Percentiles rank a stretch among this genome's conserved stretches.
These are phyloP conservation scores for Saraca asoca DNA, from an alignment of 331 rosid species.

Conservation along the genomic window DNA sequence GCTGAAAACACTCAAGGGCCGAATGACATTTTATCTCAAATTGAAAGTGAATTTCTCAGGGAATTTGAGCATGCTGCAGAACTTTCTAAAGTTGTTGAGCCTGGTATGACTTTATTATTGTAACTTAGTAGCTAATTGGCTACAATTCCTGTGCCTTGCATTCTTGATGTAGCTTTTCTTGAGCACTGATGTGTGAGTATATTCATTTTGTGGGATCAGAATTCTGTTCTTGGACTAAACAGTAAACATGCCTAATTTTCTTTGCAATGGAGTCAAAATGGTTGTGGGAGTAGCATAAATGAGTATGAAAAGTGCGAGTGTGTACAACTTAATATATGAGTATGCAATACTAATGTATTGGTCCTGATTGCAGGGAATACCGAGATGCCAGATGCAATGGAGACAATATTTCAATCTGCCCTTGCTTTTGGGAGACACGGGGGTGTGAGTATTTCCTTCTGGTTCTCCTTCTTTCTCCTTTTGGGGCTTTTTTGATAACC, in stretches of 20 bases:
- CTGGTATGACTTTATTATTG: conserved; percentile 56
- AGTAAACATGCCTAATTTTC: conserved; percentile 14
- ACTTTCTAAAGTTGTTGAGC: conserved; percentile 79
- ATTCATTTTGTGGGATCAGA: not conserved
- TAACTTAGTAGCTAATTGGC: conserved; percentile 29
- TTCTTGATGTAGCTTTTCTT: conserved; percentile 2
- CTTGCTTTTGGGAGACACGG: conserved; percentile 88
- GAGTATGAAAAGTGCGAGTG: too few species aligned
- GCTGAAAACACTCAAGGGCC: conserved; percentile 54
- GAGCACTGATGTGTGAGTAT: conserved; percentile 6
- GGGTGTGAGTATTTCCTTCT: conserved; percentile 66
- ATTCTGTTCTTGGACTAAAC: conserved; percentile 4
- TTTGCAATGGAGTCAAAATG: too few species aligned
- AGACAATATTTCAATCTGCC: conserved; percentile 92
- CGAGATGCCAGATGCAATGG: conserved; percentile 99
- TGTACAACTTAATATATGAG: conserved; percentile 1
- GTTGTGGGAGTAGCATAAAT: too few species aligned
- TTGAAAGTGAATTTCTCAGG: conserved; percentile 82
- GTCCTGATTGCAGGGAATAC: conserved; percentile 66
- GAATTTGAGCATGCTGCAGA: conserved; percentile 89
- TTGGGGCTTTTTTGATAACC: conserved; percentile 1
- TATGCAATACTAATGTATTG: conserved; percentile 14
- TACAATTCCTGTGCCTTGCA: conserved; percentile 15
- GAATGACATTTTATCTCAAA: conserved; percentile 58
- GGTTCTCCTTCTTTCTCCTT: conserved; percentile 29